Evolutionary conservation across 2,329 filamentous ascomycete genomes (phyloP), one percentile per base, ranked within the genome.

Genomic region (Akanthomyces dipterigenus): DNA sequence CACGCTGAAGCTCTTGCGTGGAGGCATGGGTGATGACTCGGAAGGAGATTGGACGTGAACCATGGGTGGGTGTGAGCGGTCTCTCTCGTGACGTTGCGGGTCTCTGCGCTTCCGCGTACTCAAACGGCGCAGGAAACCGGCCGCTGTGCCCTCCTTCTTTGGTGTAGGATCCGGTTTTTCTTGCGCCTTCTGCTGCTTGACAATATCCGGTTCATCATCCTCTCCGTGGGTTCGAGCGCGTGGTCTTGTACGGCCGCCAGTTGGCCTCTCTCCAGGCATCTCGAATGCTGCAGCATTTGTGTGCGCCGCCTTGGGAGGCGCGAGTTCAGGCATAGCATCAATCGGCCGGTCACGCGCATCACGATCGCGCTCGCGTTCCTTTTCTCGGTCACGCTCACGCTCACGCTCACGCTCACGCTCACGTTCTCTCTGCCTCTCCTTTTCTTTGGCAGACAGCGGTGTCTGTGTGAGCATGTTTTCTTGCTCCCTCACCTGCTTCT

Each of bases 181-280:
- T 69, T 67, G 83, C 68, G 66, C 80, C 18, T 72, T 67, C 6
- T 64, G 61, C 26, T 68, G 70, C 55, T 71, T 75, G 28, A 65
- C 65, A 43, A 62, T 82, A 54, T 96, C 90, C 0, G 87, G 82
- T 12, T 91, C 83, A 62, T 99, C 95, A 64, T 98, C 93, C 73
- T 98, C 95, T 18, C 93, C 95, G 70, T 98, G 93, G 0, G 95
- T 98, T 65, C 95, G 84, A 40, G 95, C 92, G 54, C 95, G 84
- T 8, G 93, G 91, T 55, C 95, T 83, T 38, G 90, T 88, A 63
- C 93, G 83, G 49, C 91, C 90, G 48, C 92, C 91, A 1, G 90
- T 95, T 12, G 90, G 88, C 70, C 88, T 93, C 74, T 96, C 92
- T 20, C 93, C 93, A 0, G 91, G 87, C 82, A 96, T 88, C 72